Conservation (phyloP, 2,329 filamentous ascomycete species). For the Exophiala oligosperma region DNA sequence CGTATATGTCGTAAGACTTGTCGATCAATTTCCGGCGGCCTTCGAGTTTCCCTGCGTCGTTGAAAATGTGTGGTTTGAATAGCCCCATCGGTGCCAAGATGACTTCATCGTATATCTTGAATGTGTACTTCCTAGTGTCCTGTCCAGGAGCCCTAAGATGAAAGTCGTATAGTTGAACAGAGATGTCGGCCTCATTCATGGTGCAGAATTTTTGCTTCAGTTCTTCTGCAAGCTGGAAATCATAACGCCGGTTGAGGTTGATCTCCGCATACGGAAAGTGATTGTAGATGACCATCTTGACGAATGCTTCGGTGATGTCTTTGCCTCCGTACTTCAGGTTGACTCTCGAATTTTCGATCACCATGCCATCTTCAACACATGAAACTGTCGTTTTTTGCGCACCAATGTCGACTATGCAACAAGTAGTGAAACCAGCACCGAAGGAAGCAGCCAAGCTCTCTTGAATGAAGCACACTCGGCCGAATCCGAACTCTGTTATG, state of each 20-base stretch:
- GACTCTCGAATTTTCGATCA: constrained; percentile 88
- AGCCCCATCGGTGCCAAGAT: constrained; percentile 94
- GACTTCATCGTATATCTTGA: constrained; percentile 96
- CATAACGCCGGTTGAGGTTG: constrained; percentile 84
- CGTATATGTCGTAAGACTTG: constrained; percentile 90
- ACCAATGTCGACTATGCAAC: constrained; percentile 93
- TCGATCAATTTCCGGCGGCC: constrained; percentile 79
- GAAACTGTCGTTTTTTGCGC: constrained; percentile 97
- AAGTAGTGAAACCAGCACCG: constrained; percentile 88
- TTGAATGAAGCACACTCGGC: constrained; percentile 87
- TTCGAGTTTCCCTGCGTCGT: constrained; percentile 68
- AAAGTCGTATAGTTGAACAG: constrained; percentile 84
- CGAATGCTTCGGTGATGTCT: constrained; percentile 90
- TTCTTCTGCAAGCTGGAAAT: constrained; percentile 92
- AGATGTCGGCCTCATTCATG: constrained; percentile 85
- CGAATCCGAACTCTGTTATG: constrained; percentile 87
- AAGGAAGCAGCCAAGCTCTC: constrained; percentile 94
- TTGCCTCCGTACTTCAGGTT: constrained; percentile 92
- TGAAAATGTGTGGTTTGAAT: constrained; percentile 84
- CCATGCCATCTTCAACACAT: constrained; percentile 95
- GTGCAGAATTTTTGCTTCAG: constrained; percentile 92
- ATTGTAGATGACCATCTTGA: constrained; percentile 97
- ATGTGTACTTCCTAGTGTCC: constrained; percentile 87
- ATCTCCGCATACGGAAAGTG: constrained; percentile 95
- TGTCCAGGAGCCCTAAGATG: constrained; percentile 85